These are phyloP conservation scores for Leccinum disarticulatum DNA, from an alignment of 768 basidiomycete species.

Conservation along the genomic window DNA sequence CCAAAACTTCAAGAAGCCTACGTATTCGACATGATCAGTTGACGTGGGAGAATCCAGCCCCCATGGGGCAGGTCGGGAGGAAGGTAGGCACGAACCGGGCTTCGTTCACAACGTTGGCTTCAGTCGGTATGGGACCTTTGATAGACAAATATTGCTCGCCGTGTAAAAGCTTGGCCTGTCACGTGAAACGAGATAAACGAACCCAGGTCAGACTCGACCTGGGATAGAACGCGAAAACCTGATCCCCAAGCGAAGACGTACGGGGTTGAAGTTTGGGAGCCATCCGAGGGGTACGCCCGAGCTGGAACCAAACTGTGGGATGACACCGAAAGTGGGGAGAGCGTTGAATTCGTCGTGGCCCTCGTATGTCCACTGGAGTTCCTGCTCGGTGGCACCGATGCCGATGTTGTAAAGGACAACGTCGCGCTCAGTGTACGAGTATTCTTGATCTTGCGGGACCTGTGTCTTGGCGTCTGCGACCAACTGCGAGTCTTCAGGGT, in stretches of 20 bases:
- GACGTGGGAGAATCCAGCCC: constrained; percentile 1
- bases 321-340: constrained; percentile 92
- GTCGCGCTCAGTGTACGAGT: constrained; percentile 83
- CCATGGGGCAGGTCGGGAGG: constrained; percentile 16
- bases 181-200: not conserved
- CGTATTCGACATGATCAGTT: constrained; percentile 5
- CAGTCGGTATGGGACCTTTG: constrained; percentile 82
- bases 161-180: constrained; percentile 91
- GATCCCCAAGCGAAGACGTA: constrained; percentile 36
- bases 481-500: constrained; percentile 79
- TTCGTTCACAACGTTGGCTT: constrained; percentile 73
- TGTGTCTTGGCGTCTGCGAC: constrained; percentile 80
- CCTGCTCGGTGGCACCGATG: constrained; percentile 89
- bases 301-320: constrained; percentile 84
- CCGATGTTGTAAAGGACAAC: constrained; percentile 95
- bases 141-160: constrained; percentile 95
- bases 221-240: not conserved
- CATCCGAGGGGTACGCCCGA: constrained; percentile 71
- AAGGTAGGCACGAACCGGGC: constrained; percentile 47
- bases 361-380: constrained; percentile 91
- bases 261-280: constrained; percentile 94
- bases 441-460: constrained; percentile 54
- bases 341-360: constrained; percentile 82
- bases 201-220: not conserved
- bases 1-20: constrained; percentile 76